Evolutionary conservation across 2,329 filamentous ascomycete genomes (phyloP), one percentile per base, ranked within the genome.

Genomic region (Didymella arachidicola): DNA sequence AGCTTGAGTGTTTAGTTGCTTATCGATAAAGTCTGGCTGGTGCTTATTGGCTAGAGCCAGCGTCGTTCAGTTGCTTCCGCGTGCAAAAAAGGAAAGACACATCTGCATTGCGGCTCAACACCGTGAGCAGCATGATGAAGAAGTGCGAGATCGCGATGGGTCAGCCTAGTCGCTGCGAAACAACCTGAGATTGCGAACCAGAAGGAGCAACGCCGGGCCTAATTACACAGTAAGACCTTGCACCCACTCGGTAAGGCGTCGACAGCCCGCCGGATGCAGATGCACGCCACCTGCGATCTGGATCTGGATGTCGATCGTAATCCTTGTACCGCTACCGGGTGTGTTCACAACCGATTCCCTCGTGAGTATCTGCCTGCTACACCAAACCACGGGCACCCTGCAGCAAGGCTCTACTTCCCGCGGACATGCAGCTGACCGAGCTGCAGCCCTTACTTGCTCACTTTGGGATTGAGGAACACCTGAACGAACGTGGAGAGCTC

Each of bases 381-480:
- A 43, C 12, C 34, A 26, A 39, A 6, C 27, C 2, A n/a, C 11
- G n/a, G 30, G 10, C 6, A 14, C 38, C n/a, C 4, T 16, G 8
- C 39, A 25, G 18, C 3, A 36, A 27, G n/a, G 19, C 39, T 4
- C 22, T 38, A 22, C 22, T 22, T 22, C 22, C 7, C 12, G 12
- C 5, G 39, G 29, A 19, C 14, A 52, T 34, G 49, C 39, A 44
- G 32, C 3, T 22, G 30, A 18, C 7, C 14, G 49, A 18, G 18
- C 3, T 44, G 2, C 39, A 44, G 3, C 4, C 19, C 7, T 36
- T 53, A 8, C 50, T 44, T 8, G 45, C 42, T 7, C 30, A 29
- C 2, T 29, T 50, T n/a, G 45, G 45, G 2, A 50, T 56, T 30
- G 49, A n/a, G 18, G 45, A 47, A 29, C 49, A 48, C 27, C 12